phyloP scores from a whole-genome alignment of 108 stramenopile species.

The Thalassiosira profunda region DNA sequence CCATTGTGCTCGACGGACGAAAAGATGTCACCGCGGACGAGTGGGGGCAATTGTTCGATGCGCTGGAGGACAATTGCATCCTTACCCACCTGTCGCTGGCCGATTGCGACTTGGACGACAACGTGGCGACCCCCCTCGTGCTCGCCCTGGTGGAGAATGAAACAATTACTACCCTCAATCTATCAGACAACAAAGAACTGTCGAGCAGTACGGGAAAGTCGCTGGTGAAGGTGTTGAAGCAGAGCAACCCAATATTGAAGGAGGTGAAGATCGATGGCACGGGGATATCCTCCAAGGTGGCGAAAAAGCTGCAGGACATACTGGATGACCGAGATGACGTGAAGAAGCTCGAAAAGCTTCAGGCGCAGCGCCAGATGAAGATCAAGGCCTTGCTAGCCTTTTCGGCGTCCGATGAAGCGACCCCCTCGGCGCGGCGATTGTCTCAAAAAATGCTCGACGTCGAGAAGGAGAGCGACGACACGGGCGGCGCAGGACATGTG shows the following conservation, averaged over 20 bases:
- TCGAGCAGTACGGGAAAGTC: not conserved
- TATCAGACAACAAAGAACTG: conserved; percentile 8
- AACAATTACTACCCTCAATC: conserved; percentile 2
- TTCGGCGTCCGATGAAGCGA: conserved; percentile 8
- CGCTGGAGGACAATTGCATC: conserved; percentile 6
- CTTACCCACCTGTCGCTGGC: conserved; percentile 11
- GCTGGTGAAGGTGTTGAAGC: conserved; percentile 3
- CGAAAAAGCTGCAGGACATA: conserved; percentile 11
- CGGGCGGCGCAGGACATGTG: not conserved
- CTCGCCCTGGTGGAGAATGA: conserved; percentile 26
- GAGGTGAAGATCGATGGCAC: conserved; percentile 6
- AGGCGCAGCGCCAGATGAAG: conserved; percentile 4
- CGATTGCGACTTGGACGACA: conserved; percentile 3
- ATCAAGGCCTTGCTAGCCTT: conserved; percentile 10
- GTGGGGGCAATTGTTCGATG: conserved; percentile 12
- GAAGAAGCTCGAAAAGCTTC: not conserved
- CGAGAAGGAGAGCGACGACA: not conserved
- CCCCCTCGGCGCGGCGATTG: not conserved
- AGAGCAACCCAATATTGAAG: conserved; percentile 11
- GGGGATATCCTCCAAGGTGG: not conserved
- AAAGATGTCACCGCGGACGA: not conserved
- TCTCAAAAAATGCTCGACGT: not conserved
- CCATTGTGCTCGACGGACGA: conserved; percentile 14
- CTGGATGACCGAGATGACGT: conserved; percentile 7
- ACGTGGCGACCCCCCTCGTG: not conserved